phyloP scores from a whole-genome alignment of 2,329 filamentous ascomycete genomes.

The Emmonsiellopsis sp. region DNA sequence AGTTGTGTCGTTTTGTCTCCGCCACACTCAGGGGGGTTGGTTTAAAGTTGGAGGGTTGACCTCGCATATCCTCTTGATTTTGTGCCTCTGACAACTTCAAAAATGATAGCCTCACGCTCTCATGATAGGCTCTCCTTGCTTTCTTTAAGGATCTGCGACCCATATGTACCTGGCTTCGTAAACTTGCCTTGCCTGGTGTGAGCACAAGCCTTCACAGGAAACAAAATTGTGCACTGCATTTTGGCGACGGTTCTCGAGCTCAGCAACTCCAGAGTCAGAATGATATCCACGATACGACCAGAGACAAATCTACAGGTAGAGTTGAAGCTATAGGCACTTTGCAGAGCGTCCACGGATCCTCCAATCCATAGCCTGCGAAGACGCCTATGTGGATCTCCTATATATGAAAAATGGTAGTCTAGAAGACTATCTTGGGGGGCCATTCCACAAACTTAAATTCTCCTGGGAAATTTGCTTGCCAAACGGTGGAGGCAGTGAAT shows the following conservation, averaged over 20 bases:
- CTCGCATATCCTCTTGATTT: too few species aligned
- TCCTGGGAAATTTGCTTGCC: not conserved
- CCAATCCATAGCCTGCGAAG: not conserved
- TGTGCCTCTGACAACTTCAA: too few species aligned
- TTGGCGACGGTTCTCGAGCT: not conserved
- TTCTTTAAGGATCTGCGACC: too few species aligned
- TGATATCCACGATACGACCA: not conserved
- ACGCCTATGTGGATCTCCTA: not conserved
- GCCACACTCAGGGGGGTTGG: too few species aligned
- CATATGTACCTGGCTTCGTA: not conserved
- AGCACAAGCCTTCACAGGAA: not conserved
- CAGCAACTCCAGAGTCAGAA: not conserved
- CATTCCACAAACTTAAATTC: not conserved
- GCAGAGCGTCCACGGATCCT: not conserved
- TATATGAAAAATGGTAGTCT: not conserved
- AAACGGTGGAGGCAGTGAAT: constrained; percentile 14
- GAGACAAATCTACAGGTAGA: not conserved
- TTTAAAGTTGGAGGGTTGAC: too few species aligned
- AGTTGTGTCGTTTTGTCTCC: too few species aligned
- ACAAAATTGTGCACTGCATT: not conserved
- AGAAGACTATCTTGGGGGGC: not conserved
- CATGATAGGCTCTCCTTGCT: too few species aligned
- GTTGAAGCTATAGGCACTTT: not conserved
- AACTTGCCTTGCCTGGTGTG: not conserved
- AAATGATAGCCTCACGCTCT: too few species aligned